These are phyloP conservation scores for Phytophthora fragariaefolia DNA, from an alignment of 352 stramenopile genomes.

Conservation along the genomic window DNA sequence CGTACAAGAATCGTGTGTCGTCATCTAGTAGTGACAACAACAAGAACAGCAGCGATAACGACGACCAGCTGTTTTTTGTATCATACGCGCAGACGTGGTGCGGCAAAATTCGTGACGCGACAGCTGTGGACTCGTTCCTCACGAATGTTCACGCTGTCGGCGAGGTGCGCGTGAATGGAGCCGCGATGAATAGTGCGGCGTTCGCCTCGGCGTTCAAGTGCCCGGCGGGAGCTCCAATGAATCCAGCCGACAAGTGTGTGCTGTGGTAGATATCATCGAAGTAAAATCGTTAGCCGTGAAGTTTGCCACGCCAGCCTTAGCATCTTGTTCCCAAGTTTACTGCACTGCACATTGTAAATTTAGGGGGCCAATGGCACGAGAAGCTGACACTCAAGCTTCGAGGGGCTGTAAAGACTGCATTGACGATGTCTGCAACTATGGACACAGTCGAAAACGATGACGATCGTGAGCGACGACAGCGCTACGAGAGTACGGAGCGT, in stretches of 20 bases:
- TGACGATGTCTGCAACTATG: constrained; percentile 4
- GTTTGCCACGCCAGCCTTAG: too few relatives aligned
- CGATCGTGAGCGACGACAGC: constrained; percentile 39
- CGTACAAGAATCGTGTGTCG: constrained; percentile 43
- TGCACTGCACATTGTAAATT: too few relatives aligned
- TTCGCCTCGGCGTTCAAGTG: constrained; percentile 67
- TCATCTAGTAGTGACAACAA: constrained; percentile 1
- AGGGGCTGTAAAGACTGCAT: background rate
- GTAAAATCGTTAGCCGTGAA: constrained; percentile 9
- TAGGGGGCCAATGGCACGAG: constrained; percentile 1
- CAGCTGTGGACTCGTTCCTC: constrained; percentile 40
- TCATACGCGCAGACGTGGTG: constrained; percentile 74
- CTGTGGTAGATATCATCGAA: constrained; percentile 45
- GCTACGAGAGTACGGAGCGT: constrained; percentile 53
- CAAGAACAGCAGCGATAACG: constrained; percentile 30
- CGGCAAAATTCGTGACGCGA: constrained; percentile 51
- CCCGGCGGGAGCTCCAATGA: constrained; percentile 46
- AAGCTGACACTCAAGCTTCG: background rate
- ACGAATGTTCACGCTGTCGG: constrained; percentile 54
- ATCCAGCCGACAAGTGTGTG: constrained; percentile 57
- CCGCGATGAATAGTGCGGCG: constrained; percentile 62
- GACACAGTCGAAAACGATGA: constrained; percentile 18
- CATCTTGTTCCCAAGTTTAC: too few relatives aligned
- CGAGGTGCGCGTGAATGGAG: constrained; percentile 71
- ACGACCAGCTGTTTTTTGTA: constrained; percentile 71